Conservation (phyloP, 805 yeast genomes). For the Cyberlindnera mississippiensis region DNA sequence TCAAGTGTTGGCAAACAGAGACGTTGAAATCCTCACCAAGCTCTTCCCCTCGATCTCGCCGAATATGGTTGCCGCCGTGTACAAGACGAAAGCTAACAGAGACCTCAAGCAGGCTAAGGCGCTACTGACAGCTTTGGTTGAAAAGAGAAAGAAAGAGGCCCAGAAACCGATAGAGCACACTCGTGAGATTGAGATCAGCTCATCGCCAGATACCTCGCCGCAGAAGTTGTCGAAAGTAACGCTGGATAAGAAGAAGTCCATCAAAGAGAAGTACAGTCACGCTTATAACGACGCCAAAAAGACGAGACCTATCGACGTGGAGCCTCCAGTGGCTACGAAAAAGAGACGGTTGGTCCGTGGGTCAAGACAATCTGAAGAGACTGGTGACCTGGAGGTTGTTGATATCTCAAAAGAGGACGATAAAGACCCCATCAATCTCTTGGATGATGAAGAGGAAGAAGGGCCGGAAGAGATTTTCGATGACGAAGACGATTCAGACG, state of each 20-base stretch:
- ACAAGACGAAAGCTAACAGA: conserved; percentile 33
- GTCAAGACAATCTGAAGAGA: conserved; percentile 25
- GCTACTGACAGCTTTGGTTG: conserved; percentile 30
- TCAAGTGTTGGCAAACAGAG: conserved; percentile 15
- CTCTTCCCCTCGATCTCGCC: conserved; percentile 33
- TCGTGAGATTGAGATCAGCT: conserved; percentile 22
- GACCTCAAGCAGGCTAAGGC: conserved; percentile 33
- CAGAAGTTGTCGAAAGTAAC: conserved; percentile 35
- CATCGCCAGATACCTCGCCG: conserved; percentile 28
- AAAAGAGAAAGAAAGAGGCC: conserved; percentile 25
- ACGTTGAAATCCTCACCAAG: conserved; percentile 22
- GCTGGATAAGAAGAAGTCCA: conserved; percentile 34
- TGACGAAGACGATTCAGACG: conserved; percentile 48
- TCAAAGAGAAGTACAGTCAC: conserved; percentile 33
- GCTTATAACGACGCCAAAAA: conserved; percentile 14
- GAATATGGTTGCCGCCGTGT: conserved; percentile 35
- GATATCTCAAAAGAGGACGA: conserved; percentile 1
- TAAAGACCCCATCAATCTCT: conserved; percentile 14
- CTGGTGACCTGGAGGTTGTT: conserved; percentile 13
- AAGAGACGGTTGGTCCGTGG: conserved; percentile 40
- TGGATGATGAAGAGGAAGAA: conserved; percentile 26
- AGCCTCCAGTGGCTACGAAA: conserved; percentile 21
- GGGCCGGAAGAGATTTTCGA: conserved; percentile 38
- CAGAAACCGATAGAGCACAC: no score
- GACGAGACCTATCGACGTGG: not conserved